These are phyloP conservation scores for Backusella tarrabulga DNA, from an alignment of 192 early-diverging fungal genomes.

Conservation along the genomic window DNA sequence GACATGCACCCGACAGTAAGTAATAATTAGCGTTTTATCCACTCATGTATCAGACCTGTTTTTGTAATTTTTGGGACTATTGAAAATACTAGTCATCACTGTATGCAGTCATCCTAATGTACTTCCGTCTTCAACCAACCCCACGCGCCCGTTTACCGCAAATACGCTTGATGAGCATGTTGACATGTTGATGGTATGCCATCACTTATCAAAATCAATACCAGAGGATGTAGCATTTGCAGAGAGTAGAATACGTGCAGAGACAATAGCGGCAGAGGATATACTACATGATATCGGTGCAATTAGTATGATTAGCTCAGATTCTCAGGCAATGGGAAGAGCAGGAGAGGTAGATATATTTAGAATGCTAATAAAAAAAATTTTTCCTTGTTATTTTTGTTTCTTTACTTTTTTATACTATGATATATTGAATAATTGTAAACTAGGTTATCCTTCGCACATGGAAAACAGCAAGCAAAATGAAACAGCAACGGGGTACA, in stretches of 20 bases:
- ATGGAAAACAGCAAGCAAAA: conserved; percentile 96
- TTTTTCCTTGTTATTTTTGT: no score
- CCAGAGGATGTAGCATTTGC: conserved; percentile 99
- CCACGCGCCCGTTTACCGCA: conserved; percentile 87
- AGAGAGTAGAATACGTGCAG: conserved; percentile 91
- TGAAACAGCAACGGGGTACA: conserved; percentile 81
- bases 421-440: no score
- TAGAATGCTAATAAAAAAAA: no score
- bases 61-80: neutral
- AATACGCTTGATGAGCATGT: conserved; percentile 98
- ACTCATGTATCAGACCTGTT: neutral
- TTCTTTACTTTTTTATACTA: no score
- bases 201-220: conserved; percentile 89
- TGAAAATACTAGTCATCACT: conserved; percentile 44
- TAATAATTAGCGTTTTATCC: neutral
- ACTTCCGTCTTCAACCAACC: conserved; percentile 93
- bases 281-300: conserved; percentile 95
- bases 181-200: conserved; percentile 99
- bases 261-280: conserved; percentile 98
- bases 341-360: conserved; percentile 71
- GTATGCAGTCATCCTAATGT: conserved; percentile 82
- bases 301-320: conserved; percentile 93
- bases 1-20: conserved; percentile 83
- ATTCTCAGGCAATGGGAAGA: conserved; percentile 96
- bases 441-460: conserved; percentile 67